A percentile compares a stretch with the other conserved stretches of the same genome.
Evolutionary conservation across 2,329 filamentous ascomycete species (phyloP).

Genomic region (Pestalotiopsis sp.): DNA sequence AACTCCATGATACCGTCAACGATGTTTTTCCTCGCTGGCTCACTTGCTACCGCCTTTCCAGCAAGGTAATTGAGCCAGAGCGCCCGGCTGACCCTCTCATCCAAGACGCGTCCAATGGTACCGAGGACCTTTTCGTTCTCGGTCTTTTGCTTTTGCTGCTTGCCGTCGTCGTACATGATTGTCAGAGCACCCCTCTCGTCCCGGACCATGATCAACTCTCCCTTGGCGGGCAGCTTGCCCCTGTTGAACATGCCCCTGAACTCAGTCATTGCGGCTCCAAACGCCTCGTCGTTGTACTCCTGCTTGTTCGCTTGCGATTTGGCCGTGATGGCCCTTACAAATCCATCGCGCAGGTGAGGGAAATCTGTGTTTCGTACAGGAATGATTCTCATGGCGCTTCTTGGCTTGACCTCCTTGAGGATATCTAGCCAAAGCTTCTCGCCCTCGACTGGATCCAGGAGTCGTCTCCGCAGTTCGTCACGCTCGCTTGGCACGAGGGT

Average conservation of each 20-base stretch:
- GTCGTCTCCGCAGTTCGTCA: constrained; percentile 65
- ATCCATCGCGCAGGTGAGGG: constrained; percentile 86
- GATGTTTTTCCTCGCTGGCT: constrained; percentile 77
- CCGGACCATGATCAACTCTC: constrained; percentile 73
- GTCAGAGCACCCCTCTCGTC: constrained; percentile 66
- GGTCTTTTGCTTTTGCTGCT: constrained; percentile 31
- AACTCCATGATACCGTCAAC: constrained; percentile 87
- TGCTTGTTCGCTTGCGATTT: constrained; percentile 62
- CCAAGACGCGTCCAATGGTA: constrained; percentile 69
- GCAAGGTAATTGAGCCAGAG: constrained; percentile 91
- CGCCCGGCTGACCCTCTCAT: constrained; percentile 78
- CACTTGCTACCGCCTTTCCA: constrained; percentile 84
- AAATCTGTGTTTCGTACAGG: constrained; percentile 96
- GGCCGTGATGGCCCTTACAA: constrained; percentile 81
- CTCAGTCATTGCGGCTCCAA: constrained; percentile 72
- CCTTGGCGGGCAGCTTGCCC: constrained; percentile 77
- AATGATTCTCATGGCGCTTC: constrained; percentile 79
- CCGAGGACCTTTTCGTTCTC: constrained; percentile 60
- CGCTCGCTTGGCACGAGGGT: constrained; percentile 84
- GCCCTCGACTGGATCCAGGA: constrained; percentile 70
- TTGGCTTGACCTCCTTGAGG: constrained; percentile 66
- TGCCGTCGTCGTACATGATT: constrained; percentile 65
- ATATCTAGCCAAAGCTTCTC: constrained; percentile 76
- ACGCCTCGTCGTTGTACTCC: constrained; percentile 69
- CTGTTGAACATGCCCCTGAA: constrained; percentile 85